Conservation (phyloP, 495 filamentous ascomycete species). For the Xylaria palmicola region DNA sequence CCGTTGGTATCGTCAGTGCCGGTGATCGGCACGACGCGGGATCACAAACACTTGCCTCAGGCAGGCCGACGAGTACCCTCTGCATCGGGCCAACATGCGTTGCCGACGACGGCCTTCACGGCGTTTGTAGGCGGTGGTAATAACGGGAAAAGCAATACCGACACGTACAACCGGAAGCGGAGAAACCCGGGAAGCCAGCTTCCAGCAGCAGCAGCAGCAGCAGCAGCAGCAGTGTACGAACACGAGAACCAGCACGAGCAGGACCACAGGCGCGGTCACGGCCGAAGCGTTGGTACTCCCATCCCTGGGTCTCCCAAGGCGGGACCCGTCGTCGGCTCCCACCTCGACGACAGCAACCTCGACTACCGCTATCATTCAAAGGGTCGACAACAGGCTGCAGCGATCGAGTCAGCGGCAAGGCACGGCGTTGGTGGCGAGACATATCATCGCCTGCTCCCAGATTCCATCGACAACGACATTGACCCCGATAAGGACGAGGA, state of each 20-base stretch:
- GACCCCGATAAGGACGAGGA: background rate
- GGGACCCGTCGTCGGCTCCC: background rate
- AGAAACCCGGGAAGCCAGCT: background rate
- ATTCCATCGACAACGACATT: background rate
- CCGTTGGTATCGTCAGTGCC: background rate
- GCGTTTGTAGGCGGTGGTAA: conserved; percentile 3
- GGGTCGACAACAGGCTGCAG: background rate
- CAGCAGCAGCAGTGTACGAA: too few species aligned
- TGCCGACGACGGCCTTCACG: background rate
- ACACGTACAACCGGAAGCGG: conserved; percentile 3
- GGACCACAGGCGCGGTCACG: too few species aligned
- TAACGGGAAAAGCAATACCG: background rate
- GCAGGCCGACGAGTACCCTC: background rate
- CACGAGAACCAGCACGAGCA: too few species aligned
- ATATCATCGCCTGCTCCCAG: background rate
- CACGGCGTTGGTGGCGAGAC: background rate
- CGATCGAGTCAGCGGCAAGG: background rate
- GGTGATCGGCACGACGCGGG: background rate
- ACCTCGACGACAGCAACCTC: background rate
- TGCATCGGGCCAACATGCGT: background rate
- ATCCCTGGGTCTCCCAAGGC: background rate
- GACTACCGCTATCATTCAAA: conserved; percentile 10
- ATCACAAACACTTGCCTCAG: background rate
- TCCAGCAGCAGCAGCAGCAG: too few species aligned
- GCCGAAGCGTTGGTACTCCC: background rate